These are phyloP conservation scores for Monilinia aucupariae DNA, from an alignment of 2,329 filamentous ascomycete genomes.

Conservation along the genomic window DNA sequence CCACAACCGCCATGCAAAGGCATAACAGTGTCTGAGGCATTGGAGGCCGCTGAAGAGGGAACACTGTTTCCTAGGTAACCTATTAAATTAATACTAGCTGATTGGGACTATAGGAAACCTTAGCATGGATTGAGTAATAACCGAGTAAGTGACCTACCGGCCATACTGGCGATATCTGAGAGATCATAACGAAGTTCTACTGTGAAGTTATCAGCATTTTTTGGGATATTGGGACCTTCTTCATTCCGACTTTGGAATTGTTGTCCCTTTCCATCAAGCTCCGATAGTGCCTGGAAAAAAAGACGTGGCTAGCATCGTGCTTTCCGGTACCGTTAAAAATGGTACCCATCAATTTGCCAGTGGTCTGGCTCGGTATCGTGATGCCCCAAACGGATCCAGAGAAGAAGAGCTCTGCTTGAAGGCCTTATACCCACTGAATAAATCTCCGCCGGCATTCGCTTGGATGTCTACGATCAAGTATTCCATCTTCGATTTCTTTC, in stretches of 20 bases:
- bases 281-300: not conserved
- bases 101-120: not conserved
- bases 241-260: conserved; percentile 20
- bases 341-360: conserved; percentile 14
- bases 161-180: conserved; percentile 24
- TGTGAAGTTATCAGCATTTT: conserved; percentile 16
- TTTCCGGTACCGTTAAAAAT: conserved; percentile 10
- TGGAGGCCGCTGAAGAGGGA: conserved; percentile 36
- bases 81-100: conserved; percentile 31
- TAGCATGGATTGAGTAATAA: not conserved
- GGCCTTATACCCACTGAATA: conserved; percentile 43
- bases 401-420: conserved; percentile 40
- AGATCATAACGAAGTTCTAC: conserved; percentile 26
- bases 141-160: not conserved
- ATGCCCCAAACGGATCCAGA: conserved; percentile 35
- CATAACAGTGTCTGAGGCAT: conserved; percentile 36
- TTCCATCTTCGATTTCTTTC: conserved; percentile 11
- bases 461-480: conserved; percentile 46
- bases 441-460: conserved; percentile 53
- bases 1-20: conserved; percentile 49
- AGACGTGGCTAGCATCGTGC: not conserved
- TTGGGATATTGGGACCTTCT: not conserved
- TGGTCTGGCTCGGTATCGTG: conserved; percentile 33
- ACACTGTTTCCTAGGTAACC: conserved; percentile 31
- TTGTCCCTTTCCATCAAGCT: conserved; percentile 19